Conservation (phyloP, 805 yeast species). For the Metschnikowia arizonensis region DNA sequence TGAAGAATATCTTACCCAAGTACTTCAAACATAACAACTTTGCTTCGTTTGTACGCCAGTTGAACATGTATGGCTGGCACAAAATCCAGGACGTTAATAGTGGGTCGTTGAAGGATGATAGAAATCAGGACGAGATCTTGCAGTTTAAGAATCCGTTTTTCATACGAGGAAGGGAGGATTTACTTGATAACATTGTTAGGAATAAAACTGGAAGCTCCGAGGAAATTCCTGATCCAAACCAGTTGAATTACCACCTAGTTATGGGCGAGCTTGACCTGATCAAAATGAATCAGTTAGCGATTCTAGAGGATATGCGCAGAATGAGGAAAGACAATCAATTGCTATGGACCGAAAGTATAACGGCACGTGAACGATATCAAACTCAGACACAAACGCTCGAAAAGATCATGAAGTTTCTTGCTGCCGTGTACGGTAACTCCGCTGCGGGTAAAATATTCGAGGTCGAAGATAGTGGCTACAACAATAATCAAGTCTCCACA, state of each 20-base stretch:
- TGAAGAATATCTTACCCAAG: slow-evolving; percentile 78
- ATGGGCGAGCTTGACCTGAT: slow-evolving; percentile 71
- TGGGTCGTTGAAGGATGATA: slow-evolving; percentile 54
- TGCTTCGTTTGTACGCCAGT: slow-evolving; percentile 92
- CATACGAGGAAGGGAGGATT: slow-evolving; percentile 70
- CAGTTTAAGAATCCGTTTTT: slow-evolving; percentile 86
- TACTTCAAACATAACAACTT: slow-evolving; percentile 95
- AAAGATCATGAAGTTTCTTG: slow-evolving; percentile 80
- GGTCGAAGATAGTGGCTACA: slow-evolving; percentile 23
- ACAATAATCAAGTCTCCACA: slow-evolving; percentile 22
- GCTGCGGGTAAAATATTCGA: slow-evolving; percentile 46
- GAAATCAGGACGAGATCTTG: slow-evolving; percentile 71
- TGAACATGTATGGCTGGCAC: slow-evolving; percentile 99
- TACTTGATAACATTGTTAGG: slow-evolving; percentile 80
- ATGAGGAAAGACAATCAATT: slow-evolving; percentile 83
- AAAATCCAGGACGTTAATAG: slow-evolving; percentile 88
- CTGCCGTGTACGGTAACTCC: slow-evolving; percentile 68
- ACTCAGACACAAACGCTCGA: slow-evolving; percentile 85
- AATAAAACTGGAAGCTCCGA: slow-evolving; percentile 45
- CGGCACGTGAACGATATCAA: slow-evolving; percentile 79
- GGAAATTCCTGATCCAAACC: slow-evolving; percentile 23
- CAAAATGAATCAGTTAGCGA: slow-evolving; percentile 72
- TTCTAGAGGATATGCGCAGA: slow-evolving; percentile 79
- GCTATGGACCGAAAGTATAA: slow-evolving; percentile 84
- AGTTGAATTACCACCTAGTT: slow-evolving; percentile 47